Base-by-base conservation (phyloP, 2,329 filamentous ascomycete species). In the Apiospora kogelbergensis region DNA sequence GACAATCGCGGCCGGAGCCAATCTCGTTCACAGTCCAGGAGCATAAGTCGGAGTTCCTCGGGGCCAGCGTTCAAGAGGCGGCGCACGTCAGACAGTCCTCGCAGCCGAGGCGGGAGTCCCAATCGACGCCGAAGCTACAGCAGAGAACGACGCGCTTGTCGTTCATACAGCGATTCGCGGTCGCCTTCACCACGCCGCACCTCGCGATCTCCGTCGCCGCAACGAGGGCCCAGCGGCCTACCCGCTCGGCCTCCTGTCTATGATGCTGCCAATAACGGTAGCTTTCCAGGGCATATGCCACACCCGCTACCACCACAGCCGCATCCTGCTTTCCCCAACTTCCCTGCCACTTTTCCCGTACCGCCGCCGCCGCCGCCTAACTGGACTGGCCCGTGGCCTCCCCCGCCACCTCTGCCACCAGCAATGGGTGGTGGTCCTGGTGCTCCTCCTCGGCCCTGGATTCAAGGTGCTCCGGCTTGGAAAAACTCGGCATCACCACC, bases 61-160 rank as follows among this genome's bases (percentile, higher is more conserved):
- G 78, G 77, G 1, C 81, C 81, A 0, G 77, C 79, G 3, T 80
- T 79, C 67, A 84, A 84, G 71, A 77, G 81, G 57, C 78, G 78
- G 24, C 79, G 82, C 2, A 81, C 81, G 22, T 82, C 81, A 3
- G 75, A 72, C 6, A 78, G 76, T 60, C 73, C 73, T 1, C 70
- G 70, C 3, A 76, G 73, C 67, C 72, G 70, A 17, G 73, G 71
- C 68, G 71, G 73, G 48, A 76, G 72, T 65, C 74, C 74, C 7
- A 75, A 74, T 37, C 71, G 74, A 10, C 53, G 57, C 1, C 67
- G 71, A 48, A 70, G 68, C 65, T 72, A 71, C 45, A 70, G 69
- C 71, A 72, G 65, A 74, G 78, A 69, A 42, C 72, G 67, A 69
- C 76, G 68, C 67, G 63, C 72, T 46, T 71, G 67, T 40, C 70